These are phyloP conservation scores for Tetrapisispora namnaoensis DNA, from an alignment of 805 yeast species.

Conservation along the genomic window DNA sequence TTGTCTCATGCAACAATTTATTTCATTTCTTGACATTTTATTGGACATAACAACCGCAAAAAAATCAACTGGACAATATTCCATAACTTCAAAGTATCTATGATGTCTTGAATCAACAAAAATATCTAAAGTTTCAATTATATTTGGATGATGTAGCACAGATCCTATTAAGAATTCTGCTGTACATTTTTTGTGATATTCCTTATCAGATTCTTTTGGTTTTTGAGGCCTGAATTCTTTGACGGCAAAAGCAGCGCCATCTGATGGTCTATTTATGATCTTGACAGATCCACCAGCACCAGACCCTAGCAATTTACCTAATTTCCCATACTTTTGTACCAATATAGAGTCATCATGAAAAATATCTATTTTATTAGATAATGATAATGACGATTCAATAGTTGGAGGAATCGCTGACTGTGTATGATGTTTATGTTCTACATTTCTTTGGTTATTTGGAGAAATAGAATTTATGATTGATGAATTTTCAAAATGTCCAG, in stretches of 20 bases:
- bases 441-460: constrained; percentile 1
- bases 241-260: constrained; percentile 66
- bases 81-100: constrained; percentile 74
- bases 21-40: constrained; percentile 68
- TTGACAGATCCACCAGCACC: constrained; percentile 85
- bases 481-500: not conserved
- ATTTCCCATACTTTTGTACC: constrained; percentile 53
- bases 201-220: constrained; percentile 56
- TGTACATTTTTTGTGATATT: constrained; percentile 75
- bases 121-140: constrained; percentile 68
- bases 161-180: constrained; percentile 80
- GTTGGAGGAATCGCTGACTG: constrained; percentile 29
- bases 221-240: constrained; percentile 68
- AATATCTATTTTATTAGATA: constrained; percentile 27
- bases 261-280: constrained; percentile 56
- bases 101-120: constrained; percentile 43
- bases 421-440: constrained; percentile 11
- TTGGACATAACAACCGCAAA: constrained; percentile 83
- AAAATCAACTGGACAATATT: constrained; percentile 74
- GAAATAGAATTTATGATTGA: not conserved
- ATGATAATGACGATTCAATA: constrained; percentile 22
- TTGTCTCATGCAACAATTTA: constrained; percentile 72
- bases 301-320: constrained; percentile 66
- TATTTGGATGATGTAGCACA: constrained; percentile 69
- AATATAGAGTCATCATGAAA: constrained; percentile 42